Evolutionary conservation across 2,329 filamentous ascomycete species (phyloP), one percentile per base, ranked within the genome.

Genomic region (Colletotrichum zoysiae): DNA sequence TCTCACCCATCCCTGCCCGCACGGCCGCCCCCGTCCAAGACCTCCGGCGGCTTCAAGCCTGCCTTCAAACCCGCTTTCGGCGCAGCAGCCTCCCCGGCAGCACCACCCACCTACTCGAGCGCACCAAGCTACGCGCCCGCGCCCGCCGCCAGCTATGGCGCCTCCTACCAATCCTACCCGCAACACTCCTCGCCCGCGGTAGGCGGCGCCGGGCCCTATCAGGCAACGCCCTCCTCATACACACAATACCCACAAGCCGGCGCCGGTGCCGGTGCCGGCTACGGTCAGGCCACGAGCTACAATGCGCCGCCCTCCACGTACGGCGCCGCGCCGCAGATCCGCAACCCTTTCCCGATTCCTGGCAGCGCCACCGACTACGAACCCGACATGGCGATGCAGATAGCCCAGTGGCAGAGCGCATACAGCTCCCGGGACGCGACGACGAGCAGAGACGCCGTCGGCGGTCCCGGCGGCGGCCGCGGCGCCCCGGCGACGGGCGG

Each of bases 331-430:
- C 92, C 92, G 14, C 90, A 92, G 76, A 95, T 95, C 74, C 87
- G 89, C 72, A 97, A 97, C 79, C 93, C 95, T 0, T 97, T 97
- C 79, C 91, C 91, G 14, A 86, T 88, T 18, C 91, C 92, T 30
- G 86, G 85, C 73, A 82, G 77, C 76, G 80, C 78, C 67, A 77
- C 76, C 74, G 85, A 86, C 74, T 89, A 86, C 78, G 88, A 97
- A 77, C 90, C 94, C 3, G 94, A 97, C 76, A 92, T 94, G 85
- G 94, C 96, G 70, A 94, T 94, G 40, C 94, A 97, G 81, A 95
- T 98, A 73, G 95, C 95, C 60, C 93, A 97, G 81, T 98, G 95
- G 94, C 95, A 97, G 82, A 95, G 92, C 81, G 94, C 95, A 35
- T 97, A 97, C 81, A 89, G 90, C 74, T 87, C 86, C 61, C 91